phyloP scores from a whole-genome alignment of 169 alveolate genomes.

The Cryptosporidium viatorum region DNA sequence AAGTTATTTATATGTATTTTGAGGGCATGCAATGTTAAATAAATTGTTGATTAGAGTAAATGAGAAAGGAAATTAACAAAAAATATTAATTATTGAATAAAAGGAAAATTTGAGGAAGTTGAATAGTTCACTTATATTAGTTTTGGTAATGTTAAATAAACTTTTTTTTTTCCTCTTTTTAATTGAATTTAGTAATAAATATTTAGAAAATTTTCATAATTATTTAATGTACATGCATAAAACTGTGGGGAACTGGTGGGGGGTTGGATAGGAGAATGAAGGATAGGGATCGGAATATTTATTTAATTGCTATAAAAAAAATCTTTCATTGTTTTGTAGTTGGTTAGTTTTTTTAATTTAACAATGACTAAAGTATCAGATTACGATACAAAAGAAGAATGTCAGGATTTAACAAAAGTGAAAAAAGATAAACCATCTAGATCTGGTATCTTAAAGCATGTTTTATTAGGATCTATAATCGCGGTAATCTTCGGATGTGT shows the following conservation, averaged over 20 bases:
- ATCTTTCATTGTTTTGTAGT: too few species aligned
- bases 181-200: background rate
- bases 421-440: background rate
- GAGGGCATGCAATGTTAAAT: too few species aligned
- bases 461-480: constrained; percentile 24
- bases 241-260: background rate
- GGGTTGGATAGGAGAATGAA: background rate
- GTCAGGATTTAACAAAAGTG: background rate
- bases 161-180: too few species aligned
- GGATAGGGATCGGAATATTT: background rate
- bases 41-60: too few species aligned
- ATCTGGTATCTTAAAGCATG: constrained; percentile 4
- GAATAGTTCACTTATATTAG: too few species aligned
- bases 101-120: too few species aligned
- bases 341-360: background rate
- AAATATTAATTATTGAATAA: too few species aligned
- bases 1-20: too few species aligned
- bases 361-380: background rate
- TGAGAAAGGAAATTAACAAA: background rate
- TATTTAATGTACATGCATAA: background rate
- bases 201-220: background rate
- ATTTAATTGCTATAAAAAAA: too few species aligned
- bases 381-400: background rate
- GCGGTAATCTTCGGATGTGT: constrained; percentile 20
- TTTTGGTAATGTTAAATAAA: too few species aligned